Percentiles rank a stretch among this genome's conserved stretches.
These are phyloP conservation scores for Zelopaecilomyces penicillatus DNA, from an alignment of 2,329 filamentous ascomycete species.

Conservation along the genomic window DNA sequence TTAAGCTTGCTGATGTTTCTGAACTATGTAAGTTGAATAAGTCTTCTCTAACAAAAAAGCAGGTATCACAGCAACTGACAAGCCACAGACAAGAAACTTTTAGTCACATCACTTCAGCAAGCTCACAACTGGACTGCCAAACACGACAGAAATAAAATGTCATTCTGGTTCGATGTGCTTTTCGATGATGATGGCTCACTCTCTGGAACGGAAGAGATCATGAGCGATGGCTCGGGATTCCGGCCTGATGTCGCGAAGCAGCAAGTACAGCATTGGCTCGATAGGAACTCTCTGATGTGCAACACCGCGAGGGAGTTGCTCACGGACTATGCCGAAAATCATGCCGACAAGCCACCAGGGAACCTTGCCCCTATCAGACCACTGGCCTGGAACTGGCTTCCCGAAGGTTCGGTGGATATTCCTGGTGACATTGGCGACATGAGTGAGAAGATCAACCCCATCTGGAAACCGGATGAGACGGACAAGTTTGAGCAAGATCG, in stretches of 20 bases:
- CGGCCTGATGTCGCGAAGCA: conserved; percentile 48
- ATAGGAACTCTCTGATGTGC: conserved; percentile 52
- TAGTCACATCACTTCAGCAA: conserved; percentile 58
- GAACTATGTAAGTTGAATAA: conserved; percentile 46
- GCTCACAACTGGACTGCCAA: conserved; percentile 63
- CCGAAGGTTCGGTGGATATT: conserved; percentile 25
- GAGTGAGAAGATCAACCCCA: conserved; percentile 37
- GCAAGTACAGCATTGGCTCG: conserved; percentile 55
- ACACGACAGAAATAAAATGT: conserved; percentile 62
- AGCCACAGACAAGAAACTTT: conserved; percentile 52
- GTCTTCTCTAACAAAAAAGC: background rate
- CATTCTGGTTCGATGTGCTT: conserved; percentile 58
- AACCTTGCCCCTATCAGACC: conserved; percentile 42
- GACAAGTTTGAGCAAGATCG: conserved; percentile 53
- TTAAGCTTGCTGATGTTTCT: conserved; percentile 53
- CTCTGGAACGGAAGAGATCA: conserved; percentile 41
- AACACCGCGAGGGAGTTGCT: conserved; percentile 46
- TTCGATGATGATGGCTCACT: conserved; percentile 48
- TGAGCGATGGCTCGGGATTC: conserved; percentile 45
- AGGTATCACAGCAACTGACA: background rate
- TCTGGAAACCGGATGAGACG: conserved; percentile 42
- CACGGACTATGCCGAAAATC: conserved; percentile 43
- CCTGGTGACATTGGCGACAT: conserved; percentile 26
- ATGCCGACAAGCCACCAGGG: conserved; percentile 41
- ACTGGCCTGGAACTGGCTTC: conserved; percentile 48